Percentiles rank a stretch among this genome's conserved stretches.
phyloP scores from a whole-genome alignment of 345 rosid genomes.

The Lepidium aucheri region DNA sequence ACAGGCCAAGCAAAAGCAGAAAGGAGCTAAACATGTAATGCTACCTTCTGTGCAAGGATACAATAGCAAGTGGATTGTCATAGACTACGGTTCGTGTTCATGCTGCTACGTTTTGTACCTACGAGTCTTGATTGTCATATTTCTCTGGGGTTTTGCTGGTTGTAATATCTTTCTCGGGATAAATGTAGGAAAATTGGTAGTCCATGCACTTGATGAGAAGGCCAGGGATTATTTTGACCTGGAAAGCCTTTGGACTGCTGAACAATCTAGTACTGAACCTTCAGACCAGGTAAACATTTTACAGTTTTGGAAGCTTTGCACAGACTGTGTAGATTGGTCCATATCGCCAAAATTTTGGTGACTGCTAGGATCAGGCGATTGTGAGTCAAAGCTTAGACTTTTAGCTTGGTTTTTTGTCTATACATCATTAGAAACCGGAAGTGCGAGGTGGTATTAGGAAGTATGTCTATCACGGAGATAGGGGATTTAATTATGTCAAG shows the following conservation, averaged over 20 bases:
- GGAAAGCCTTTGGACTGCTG: conserved; percentile 56
- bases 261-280: conserved; percentile 29
- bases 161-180: neutral
- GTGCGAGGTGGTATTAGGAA: neutral
- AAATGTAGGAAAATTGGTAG: conserved; percentile 56
- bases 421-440: neutral
- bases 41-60: conserved; percentile 71
- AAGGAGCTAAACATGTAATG: conserved; percentile 47
- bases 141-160: neutral
- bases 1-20: conserved; percentile 85
- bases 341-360: neutral
- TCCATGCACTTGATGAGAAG: conserved; percentile 92
- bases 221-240: conserved; percentile 80
- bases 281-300: conserved; percentile 34
- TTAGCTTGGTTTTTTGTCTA: neutral
- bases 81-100: conserved; percentile 62
- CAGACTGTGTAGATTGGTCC: neutral
- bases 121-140: neutral
- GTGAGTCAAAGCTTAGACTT: neutral
- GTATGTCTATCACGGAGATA: neutral
- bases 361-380: neutral
- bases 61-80: conserved; percentile 77
- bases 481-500: neutral
- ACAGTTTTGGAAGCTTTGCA: neutral
- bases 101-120: neutral